A percentile compares a stretch with the other conserved stretches of the same genome.
These are phyloP conservation scores for Hexamita inflata DNA, from an alignment of 208 protist genomes.

Conservation along the genomic window DNA sequence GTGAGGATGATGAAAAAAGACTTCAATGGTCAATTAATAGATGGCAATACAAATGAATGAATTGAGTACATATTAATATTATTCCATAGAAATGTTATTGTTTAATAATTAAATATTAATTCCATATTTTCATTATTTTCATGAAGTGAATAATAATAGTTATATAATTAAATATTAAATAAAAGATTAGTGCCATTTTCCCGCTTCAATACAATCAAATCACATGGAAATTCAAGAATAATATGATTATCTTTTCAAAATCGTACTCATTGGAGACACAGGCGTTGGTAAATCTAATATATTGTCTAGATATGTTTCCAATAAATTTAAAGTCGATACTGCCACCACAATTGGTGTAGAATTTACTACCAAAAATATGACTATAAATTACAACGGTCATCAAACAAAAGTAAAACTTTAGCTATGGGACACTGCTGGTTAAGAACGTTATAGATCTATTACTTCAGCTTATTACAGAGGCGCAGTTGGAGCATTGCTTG, in stretches of 20 bases:
- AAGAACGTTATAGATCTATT: conserved; percentile 39
- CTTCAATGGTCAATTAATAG: too few species aligned
- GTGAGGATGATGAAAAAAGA: too few species aligned
- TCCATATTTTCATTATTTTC: too few species aligned
- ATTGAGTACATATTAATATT: too few species aligned
- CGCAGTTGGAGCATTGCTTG: conserved; percentile 39
- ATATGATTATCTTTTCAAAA: conserved; percentile 43
- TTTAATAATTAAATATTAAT: too few species aligned
- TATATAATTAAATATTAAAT: too few species aligned
- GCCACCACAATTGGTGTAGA: conserved; percentile 55
- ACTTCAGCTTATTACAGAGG: conserved; percentile 42
- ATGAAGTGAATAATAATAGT: too few species aligned
- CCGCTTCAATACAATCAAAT: too few species aligned
- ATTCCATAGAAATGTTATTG: too few species aligned
- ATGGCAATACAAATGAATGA: too few species aligned
- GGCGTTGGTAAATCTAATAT: conserved; percentile 51
- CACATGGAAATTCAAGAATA: too few species aligned
- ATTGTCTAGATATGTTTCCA: conserved; percentile 45
- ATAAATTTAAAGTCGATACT: conserved; percentile 43
- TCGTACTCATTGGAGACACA: conserved; percentile 48
- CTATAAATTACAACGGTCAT: conserved; percentile 43
- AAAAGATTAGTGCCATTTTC: too few species aligned
- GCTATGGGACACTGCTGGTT: conserved; percentile 50
- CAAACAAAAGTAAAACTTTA: conserved; percentile 44
- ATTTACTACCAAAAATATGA: conserved; percentile 45